These are phyloP conservation scores for Hemerocallis citrina DNA, from an alignment of 106 monocot genomes.

Conservation along the genomic window DNA sequence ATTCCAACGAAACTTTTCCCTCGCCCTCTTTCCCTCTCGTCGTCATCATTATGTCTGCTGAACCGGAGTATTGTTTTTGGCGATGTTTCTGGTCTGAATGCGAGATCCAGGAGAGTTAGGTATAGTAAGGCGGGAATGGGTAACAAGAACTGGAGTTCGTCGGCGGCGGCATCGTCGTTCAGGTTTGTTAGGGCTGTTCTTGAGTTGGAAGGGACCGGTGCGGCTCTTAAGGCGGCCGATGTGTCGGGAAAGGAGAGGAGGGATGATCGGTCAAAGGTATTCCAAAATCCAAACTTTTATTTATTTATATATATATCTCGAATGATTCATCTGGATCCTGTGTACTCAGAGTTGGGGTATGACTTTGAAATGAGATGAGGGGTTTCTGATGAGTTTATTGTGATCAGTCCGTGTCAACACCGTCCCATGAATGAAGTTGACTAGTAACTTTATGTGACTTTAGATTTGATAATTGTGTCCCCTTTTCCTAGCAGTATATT, in stretches of 20 bases:
- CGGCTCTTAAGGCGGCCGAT: constrained; percentile 5
- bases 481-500: no score
- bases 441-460: no score
- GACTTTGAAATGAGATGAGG: no score
- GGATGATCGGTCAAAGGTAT: constrained; percentile 25
- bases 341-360: background rate
- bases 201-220: constrained; percentile 19
- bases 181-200: constrained; percentile 22
- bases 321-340: background rate
- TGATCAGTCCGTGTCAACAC: no score
- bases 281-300: no score
- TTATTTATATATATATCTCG: background rate
- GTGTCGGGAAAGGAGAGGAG: background rate
- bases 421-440: no score
- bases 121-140: background rate
- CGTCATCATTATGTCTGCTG: constrained; percentile 7
- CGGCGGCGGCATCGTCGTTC: constrained; percentile 5
- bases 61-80: constrained; percentile 8
- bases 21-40: background rate
- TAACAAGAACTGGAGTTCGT: background rate
- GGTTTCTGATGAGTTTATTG: no score
- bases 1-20: constrained; percentile 1
- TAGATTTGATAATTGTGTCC: no score
- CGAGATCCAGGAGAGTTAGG: constrained; percentile 9
- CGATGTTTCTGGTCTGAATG: background rate